A percentile compares a stretch with the other conserved stretches of the same genome.
Conservation (phyloP, 2,329 filamentous ascomycete genomes). For the Leptographium lundbergii region DNA sequence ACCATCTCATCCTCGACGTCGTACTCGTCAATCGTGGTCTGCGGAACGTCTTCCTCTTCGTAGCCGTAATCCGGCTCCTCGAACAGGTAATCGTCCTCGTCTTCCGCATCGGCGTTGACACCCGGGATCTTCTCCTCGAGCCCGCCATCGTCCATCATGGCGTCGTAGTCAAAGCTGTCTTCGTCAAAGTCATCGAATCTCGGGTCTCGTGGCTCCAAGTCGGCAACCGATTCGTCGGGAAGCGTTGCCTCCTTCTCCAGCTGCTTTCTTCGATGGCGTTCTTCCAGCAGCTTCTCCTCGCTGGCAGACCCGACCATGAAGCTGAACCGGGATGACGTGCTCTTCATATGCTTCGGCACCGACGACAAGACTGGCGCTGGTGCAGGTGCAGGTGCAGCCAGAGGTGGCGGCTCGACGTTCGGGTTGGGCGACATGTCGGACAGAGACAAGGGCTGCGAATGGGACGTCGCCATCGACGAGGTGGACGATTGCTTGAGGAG, state of each 20-base stretch:
- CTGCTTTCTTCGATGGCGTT: conserved; percentile 56
- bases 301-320: conserved; percentile 63
- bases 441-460: conserved; percentile 40
- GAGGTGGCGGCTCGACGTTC: conserved; percentile 10
- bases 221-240: conserved; percentile 15
- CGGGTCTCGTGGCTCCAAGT: conserved; percentile 29
- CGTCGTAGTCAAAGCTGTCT: conserved; percentile 46
- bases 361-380: conserved; percentile 24
- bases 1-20: not conserved
- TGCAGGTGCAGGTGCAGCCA: conserved; percentile 2
- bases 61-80: conserved; percentile 23
- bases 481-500: conserved; percentile 14
- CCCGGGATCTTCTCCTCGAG: conserved; percentile 56
- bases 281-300: conserved; percentile 58
- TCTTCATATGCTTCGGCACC: conserved; percentile 55
- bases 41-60: conserved; percentile 34
- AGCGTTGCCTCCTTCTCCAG: conserved; percentile 41
- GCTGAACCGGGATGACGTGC: conserved; percentile 67
- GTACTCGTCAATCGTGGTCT: not conserved
- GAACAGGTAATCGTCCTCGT: conserved; percentile 23
- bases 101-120: conserved; percentile 26
- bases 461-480: conserved; percentile 24
- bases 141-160: conserved; percentile 52
- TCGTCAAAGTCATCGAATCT: conserved; percentile 51
- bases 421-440: conserved; percentile 34